Percentiles rank a stretch among this genome's conserved stretches.
Conservation (phyloP, 345 rosid species). For the Erysimum cheiranthoides region DNA sequence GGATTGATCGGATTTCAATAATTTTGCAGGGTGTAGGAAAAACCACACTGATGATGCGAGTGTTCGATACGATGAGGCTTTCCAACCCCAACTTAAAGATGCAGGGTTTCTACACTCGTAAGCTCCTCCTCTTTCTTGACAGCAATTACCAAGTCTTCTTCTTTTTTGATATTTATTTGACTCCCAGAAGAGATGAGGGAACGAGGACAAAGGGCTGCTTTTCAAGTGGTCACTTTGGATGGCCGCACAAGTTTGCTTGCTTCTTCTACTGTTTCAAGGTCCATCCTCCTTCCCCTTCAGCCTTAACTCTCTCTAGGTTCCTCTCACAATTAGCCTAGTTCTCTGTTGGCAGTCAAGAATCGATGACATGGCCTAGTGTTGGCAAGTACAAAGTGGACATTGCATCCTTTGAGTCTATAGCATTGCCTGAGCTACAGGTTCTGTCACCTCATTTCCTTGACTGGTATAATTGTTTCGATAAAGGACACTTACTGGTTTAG, state of each 20-base stretch:
- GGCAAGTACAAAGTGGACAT: conserved; percentile 75
- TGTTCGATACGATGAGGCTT: conserved; percentile 55
- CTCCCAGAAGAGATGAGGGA: conserved; percentile 53
- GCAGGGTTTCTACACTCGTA: conserved; percentile 74
- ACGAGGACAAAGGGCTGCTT: conserved; percentile 65
- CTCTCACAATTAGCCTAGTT: conserved; percentile 18
- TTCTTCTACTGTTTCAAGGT: conserved; percentile 59
- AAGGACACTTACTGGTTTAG: background rate
- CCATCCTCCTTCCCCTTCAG: background rate
- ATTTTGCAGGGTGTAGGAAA: conserved; percentile 73
- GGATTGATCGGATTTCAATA: background rate
- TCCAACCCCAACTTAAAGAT: conserved; percentile 60
- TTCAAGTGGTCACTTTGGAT: conserved; percentile 64
- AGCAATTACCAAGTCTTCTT: background rate
- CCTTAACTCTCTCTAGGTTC: background rate
- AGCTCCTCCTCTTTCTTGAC: background rate
- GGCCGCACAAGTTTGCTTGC: conserved; percentile 69
- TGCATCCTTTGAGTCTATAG: conserved; percentile 68
- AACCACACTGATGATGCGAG: conserved; percentile 66
- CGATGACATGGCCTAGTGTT: conserved; percentile 67
- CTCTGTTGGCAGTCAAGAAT: conserved; percentile 56
- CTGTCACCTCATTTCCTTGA: background rate
- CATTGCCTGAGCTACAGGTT: conserved; percentile 79
- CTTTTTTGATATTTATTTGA: background rate
- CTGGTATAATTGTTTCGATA: background rate